phyloP scores from a whole-genome alignment of 2,329 filamentous ascomycete genomes.

The Penicillium oxalicum region DNA sequence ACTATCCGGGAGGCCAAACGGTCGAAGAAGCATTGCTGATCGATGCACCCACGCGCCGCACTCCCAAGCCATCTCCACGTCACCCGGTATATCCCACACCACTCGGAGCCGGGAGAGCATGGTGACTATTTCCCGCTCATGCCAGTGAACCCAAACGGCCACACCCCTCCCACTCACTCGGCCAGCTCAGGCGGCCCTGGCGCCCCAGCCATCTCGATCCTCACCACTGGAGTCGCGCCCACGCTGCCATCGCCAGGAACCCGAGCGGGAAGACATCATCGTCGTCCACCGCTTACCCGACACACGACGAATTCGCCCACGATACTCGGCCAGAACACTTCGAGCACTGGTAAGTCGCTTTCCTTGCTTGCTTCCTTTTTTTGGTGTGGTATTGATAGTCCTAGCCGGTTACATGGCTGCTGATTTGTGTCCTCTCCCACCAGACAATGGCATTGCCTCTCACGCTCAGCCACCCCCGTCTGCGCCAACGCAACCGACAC shows the following conservation, averaged over 20 bases:
- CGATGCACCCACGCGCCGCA: conserved; percentile 70
- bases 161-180: conserved; percentile 38
- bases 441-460: conserved; percentile 15
- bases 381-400: too few relatives aligned
- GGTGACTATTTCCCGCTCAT: conserved; percentile 81
- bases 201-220: conserved; percentile 67
- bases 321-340: conserved; percentile 48
- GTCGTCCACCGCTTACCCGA: conserved; percentile 55
- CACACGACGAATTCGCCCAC: conserved; percentile 80
- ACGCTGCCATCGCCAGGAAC: conserved; percentile 77
- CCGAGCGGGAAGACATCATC: conserved; percentile 50
- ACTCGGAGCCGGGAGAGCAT: conserved; percentile 61
- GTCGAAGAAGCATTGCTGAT: conserved; percentile 88
- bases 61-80: conserved; percentile 74
- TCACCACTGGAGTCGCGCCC: conserved; percentile 74
- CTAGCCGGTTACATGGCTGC: too few relatives aligned
- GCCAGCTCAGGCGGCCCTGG: conserved; percentile 38
- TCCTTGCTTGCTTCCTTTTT: too few relatives aligned
- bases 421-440: too few relatives aligned
- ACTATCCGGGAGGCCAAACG: conserved; percentile 79
- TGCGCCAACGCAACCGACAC: conserved; percentile 28
- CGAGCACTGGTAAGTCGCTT: conserved; percentile 34
- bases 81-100: conserved; percentile 42
- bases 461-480: conserved; percentile 22
- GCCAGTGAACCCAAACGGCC: conserved; percentile 40